Base-by-base conservation (phyloP, 2,329 filamentous ascomycete genomes). In the Beauveria sp. region DNA sequence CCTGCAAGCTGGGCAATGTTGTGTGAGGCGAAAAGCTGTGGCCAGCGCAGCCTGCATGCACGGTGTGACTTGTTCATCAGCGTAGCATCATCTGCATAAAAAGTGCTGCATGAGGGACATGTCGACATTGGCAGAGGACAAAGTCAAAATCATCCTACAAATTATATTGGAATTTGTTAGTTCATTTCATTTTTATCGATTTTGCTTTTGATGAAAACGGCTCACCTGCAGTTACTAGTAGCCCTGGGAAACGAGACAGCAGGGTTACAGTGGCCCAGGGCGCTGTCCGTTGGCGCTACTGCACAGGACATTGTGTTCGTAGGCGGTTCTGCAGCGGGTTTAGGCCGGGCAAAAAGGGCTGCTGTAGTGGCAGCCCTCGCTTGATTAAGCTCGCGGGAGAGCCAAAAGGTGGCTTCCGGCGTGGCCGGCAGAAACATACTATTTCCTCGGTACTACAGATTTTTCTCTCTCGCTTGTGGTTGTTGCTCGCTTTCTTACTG, bases 261-360 rank as follows among this genome's bases (percentile, higher is more conserved):
- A 26, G 22, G 18, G 38, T 24, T 58, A 47, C 20, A 47, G 43
- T 20, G 55, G 30, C 14, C 28, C n/a, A 26, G 8, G 26, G 40
- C 3, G 24, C 4, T 14, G 49, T 20, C 9, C 10, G 42, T 45
- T 34, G 46, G 16, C 34, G 45, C 46, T 58, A 58, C 30, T 49
- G 55, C 45, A n/a, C 2, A 26, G 3, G 45, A 14, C 12, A 16
- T n/a, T 50, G 30, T 24, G 22, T 24, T 24, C 22, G 22, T 16
- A 50, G 46, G 46, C 30, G 55, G 55, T 50, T 42, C 22, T 58
- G 42, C 34, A 58, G 55, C 55, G 55, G 55, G 45, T 50, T 58
- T 58, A 58, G 46, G 16, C 45, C 55, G 55, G 55, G 22, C 5
- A 20, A 50, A 18, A 30, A 49, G 46, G 30, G 4, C 8, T 45